These are phyloP conservation scores for Yarrowia porcina DNA, from an alignment of 805 yeast species.

Conservation along the genomic window DNA sequence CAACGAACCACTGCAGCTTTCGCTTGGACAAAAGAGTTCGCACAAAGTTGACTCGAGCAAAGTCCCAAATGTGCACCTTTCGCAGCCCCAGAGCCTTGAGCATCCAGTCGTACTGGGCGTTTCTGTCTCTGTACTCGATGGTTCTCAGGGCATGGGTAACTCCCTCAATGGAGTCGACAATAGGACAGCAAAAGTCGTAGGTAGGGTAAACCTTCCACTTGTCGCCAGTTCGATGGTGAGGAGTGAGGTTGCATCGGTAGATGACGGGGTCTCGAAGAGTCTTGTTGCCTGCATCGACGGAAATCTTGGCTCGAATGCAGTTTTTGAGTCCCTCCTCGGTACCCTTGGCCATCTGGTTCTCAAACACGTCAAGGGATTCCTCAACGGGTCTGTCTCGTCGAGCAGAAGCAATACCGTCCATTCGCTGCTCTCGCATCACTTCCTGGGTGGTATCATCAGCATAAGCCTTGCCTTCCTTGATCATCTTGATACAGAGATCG, in stretches of 20 bases:
- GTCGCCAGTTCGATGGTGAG: slow-evolving; percentile 95
- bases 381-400: slow-evolving; percentile 92
- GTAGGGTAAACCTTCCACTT: slow-evolving; percentile 97
- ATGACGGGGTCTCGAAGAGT: slow-evolving; percentile 97
- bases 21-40: slow-evolving; percentile 95
- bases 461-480: slow-evolving; percentile 94
- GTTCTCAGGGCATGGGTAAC: slow-evolving; percentile 98
- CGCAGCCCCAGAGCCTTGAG: slow-evolving; percentile 74
- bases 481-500: slow-evolving; percentile 77
- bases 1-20: slow-evolving; percentile 98
- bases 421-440: slow-evolving; percentile 97
- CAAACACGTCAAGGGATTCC: slow-evolving; percentile 82
- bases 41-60: slow-evolving; percentile 93
- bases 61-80: slow-evolving; percentile 96
- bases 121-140: slow-evolving; percentile 97
- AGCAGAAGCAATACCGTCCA: slow-evolving; percentile 89
- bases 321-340: slow-evolving; percentile 87
- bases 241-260: slow-evolving; percentile 94
- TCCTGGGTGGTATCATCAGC: slow-evolving; percentile 96
- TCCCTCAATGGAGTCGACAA: slow-evolving; percentile 93
- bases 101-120: slow-evolving; percentile 98
- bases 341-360: slow-evolving; percentile 84
- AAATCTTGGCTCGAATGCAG: slow-evolving; percentile 96
- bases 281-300: slow-evolving; percentile 85
- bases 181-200: slow-evolving; percentile 97